phyloP scores from a whole-genome alignment of 208 protist genomes.

The Acanthamoeba royreba region DNA sequence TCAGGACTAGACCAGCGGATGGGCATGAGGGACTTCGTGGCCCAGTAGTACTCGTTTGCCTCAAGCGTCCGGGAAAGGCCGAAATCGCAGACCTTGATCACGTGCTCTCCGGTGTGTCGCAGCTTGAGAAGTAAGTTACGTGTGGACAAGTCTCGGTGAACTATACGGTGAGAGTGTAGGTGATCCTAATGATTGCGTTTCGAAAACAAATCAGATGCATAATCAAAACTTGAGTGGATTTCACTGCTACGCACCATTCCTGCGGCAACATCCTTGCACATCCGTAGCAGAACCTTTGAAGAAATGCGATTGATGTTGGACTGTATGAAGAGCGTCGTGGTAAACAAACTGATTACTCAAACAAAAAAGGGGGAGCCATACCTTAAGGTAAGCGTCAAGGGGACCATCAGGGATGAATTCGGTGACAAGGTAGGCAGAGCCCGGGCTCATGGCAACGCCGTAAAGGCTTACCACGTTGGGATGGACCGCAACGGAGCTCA shows the following conservation, averaged over 20 bases:
- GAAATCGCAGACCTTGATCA: constrained; percentile 48
- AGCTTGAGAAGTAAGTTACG: constrained; percentile 17
- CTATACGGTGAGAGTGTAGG: neutral
- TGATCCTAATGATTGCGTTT: neutral
- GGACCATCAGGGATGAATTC: constrained; percentile 27
- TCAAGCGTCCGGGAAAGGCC: neutral
- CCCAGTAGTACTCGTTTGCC: neutral
- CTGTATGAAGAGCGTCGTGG: neutral
- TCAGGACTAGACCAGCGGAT: neutral
- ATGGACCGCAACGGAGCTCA: neutral
- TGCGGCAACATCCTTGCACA: neutral
- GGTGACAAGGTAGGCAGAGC: neutral
- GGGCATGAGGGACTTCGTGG: neutral
- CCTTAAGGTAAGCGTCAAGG: constrained; percentile 11
- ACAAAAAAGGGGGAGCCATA: neutral
- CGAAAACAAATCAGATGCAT: neutral
- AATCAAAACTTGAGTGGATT: neutral
- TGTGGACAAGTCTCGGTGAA: constrained; percentile 16
- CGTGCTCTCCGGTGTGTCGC: neutral
- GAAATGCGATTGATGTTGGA: neutral
- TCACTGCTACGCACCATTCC: neutral
- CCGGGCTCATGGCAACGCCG: neutral
- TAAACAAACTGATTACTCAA: neutral
- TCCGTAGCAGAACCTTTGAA: neutral
- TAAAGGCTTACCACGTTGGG: constrained; percentile 45